phyloP scores from a whole-genome alignment of 2,329 filamentous ascomycete genomes.

The Beauveria sp. region DNA sequence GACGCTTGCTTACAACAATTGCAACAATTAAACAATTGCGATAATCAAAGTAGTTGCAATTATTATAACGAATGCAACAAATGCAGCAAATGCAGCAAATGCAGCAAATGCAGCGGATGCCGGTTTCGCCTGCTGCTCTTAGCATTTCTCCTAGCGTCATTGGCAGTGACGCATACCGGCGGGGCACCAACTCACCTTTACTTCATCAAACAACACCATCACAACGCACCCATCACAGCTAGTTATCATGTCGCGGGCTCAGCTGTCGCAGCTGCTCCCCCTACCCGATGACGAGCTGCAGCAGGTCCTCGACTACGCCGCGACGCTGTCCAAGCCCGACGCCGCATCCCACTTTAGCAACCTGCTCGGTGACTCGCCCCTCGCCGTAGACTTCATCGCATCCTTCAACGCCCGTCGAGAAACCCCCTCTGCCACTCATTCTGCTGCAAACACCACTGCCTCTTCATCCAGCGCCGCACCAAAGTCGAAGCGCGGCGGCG shows the following conservation, averaged over 20 bases:
- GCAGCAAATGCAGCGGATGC: no score
- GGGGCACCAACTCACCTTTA: neutral
- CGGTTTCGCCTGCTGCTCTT: neutral
- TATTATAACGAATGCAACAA: no score
- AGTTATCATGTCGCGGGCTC: constrained; percentile 47
- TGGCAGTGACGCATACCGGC: constrained; percentile 7
- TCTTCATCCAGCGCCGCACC: constrained; percentile 31
- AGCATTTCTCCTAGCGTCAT: neutral
- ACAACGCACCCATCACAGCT: neutral
- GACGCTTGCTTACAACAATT: neutral
- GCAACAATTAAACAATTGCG: no score
- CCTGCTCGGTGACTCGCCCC: constrained; percentile 77
- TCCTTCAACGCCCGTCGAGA: constrained; percentile 66
- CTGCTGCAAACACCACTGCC: constrained; percentile 17
- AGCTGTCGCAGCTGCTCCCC: constrained; percentile 72
- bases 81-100: no score
- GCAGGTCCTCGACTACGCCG: constrained; percentile 77
- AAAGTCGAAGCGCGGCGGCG: constrained; percentile 37
- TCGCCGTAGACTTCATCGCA: constrained; percentile 67
- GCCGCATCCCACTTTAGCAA: constrained; percentile 81
- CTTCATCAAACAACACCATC: neutral
- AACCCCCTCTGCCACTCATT: constrained; percentile 22
- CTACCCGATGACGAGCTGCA: constrained; percentile 77
- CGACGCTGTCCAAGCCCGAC: constrained; percentile 65
- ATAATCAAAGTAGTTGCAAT: no score